A percentile compares a stretch with the other conserved stretches of the same genome.
Evolutionary conservation across 352 stramenopile genomes (phyloP).

Genomic region (Globisporangium spiculum): DNA sequence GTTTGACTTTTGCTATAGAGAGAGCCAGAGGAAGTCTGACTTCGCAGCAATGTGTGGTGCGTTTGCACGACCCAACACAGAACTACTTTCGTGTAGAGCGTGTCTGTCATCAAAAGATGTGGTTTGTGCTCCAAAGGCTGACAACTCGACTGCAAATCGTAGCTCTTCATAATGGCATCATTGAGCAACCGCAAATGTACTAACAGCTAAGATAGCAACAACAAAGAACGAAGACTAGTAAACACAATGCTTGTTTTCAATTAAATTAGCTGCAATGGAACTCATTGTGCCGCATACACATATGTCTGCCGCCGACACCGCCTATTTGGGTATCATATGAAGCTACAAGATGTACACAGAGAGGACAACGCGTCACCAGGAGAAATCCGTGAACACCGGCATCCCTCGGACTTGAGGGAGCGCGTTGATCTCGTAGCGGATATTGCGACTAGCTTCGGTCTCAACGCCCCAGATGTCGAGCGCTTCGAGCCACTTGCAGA

Average conservation of each 20-base stretch:
- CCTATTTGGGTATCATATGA: not conserved
- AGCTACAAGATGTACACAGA: not conserved
- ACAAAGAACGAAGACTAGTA: too few species aligned
- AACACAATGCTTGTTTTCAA: too few species aligned
- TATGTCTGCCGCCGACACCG: too few species aligned
- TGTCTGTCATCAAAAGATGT: not conserved
- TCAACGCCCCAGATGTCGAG: constrained; percentile 19
- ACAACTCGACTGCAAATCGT: not conserved
- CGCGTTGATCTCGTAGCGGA: constrained; percentile 18
- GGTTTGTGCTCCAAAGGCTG: not conserved
- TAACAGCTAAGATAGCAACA: not conserved
- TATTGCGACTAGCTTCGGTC: constrained; percentile 10
- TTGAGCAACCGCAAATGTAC: not conserved
- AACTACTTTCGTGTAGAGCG: not conserved
- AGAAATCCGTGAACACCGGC: constrained; percentile 3
- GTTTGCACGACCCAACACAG: not conserved
- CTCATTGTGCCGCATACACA: too few species aligned
- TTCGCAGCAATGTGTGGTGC: not conserved
- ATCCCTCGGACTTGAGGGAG: constrained; percentile 4
- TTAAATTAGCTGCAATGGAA: too few species aligned
- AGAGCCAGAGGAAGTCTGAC: not conserved
- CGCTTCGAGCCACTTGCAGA: constrained; percentile 8
- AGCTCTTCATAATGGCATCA: not conserved
- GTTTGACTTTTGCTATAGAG: not conserved
- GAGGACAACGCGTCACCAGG: not conserved